Conservation (phyloP, 148 eudicot species). For the Vaccinium myrtillus region DNA sequence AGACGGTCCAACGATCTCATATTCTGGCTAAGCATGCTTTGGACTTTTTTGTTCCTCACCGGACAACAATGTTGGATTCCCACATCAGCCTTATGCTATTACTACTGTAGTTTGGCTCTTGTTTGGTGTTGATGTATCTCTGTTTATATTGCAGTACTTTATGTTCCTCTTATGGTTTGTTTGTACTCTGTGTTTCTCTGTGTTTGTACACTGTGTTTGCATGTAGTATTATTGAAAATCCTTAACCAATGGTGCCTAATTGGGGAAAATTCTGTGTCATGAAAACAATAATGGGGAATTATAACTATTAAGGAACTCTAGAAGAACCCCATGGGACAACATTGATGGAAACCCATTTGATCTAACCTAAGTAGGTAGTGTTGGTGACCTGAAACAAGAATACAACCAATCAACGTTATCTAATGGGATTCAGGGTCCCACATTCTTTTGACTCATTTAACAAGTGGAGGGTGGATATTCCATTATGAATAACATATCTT, state of each 20-base stretch:
- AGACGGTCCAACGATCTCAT: too few relatives aligned
- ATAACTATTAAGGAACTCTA: not conserved
- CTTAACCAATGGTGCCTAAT: not conserved
- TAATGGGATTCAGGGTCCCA: conserved; percentile 2
- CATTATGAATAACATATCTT: not conserved
- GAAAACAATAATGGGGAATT: not conserved
- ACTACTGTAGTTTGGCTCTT: too few relatives aligned
- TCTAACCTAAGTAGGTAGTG: conserved; percentile 7
- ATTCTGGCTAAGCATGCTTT: too few relatives aligned
- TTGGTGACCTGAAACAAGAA: conserved; percentile 10
- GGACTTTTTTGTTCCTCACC: too few relatives aligned
- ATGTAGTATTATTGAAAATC: too few relatives aligned
- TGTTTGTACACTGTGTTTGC: too few relatives aligned
- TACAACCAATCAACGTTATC: not conserved
- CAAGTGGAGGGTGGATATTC: not conserved
- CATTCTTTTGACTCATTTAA: not conserved
- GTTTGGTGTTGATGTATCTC: too few relatives aligned
- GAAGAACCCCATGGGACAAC: not conserved
- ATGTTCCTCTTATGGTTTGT: too few relatives aligned
- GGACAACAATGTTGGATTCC: too few relatives aligned
- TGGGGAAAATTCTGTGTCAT: not conserved
- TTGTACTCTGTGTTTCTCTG: too few relatives aligned
- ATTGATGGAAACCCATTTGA: not conserved
- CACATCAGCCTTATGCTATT: too few relatives aligned
- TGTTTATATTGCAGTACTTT: too few relatives aligned